phyloP scores from a whole-genome alignment of 139 green algal species.

The Ettlia oleoabundans region DNA sequence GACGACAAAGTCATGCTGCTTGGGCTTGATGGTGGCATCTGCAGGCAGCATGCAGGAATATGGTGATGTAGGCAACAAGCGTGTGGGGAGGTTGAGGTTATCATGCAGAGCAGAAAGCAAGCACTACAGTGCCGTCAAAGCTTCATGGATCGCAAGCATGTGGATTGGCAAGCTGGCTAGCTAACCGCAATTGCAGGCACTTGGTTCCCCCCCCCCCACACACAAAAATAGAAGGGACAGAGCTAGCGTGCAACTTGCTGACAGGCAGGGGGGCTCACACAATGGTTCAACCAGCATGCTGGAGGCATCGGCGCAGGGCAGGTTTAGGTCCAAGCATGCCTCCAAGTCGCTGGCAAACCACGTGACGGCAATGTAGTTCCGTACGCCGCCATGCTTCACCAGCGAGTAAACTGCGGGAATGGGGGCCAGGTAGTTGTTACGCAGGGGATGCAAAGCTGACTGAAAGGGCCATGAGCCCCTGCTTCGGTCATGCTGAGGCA shows the following conservation, averaged over 20 bases:
- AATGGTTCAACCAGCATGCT: not conserved
- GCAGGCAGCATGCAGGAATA: not conserved
- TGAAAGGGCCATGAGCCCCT: no score
- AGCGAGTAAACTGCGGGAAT: slow-evolving; percentile 14
- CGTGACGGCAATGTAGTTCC: not conserved
- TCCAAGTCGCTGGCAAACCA: not conserved
- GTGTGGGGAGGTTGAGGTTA: not conserved
- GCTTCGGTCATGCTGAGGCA: no score
- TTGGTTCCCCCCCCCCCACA: no score
- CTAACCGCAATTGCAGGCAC: no score
- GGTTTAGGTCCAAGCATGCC: not conserved
- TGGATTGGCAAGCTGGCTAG: not conserved
- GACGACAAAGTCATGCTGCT: slow-evolving; percentile 1
- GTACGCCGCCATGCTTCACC: slow-evolving; percentile 13
- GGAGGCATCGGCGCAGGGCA: not conserved
- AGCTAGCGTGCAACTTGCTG: no score
- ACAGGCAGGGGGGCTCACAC: not conserved
- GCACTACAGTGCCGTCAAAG: not conserved
- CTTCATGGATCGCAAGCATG: not conserved
- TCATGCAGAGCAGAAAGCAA: not conserved
- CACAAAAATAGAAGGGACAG: no score
- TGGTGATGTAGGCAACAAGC: not conserved
- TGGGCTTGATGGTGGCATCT: not conserved
- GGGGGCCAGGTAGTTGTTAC: not conserved
- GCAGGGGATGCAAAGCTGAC: not conserved